Evolutionary conservation across 1,284 basidiomycete species (phyloP).

Genomic region (Apiotrichum gracile): DNA sequence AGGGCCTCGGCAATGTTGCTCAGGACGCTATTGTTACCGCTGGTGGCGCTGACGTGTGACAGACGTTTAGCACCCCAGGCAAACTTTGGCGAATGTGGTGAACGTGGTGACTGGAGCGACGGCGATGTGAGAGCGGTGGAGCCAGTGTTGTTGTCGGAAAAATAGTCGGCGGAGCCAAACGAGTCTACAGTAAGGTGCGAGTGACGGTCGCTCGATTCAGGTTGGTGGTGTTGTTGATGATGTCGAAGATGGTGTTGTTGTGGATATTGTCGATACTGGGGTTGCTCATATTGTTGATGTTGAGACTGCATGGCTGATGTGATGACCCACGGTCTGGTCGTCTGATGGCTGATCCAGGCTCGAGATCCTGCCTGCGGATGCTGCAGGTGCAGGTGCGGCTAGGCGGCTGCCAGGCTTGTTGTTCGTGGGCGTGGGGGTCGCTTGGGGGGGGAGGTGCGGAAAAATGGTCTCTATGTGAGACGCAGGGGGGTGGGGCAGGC

Average conservation of each 20-base stretch:
- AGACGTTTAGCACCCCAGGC: neutral
- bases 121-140: constrained; percentile 2
- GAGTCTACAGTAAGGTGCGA: neutral
- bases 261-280: neutral
- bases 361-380: too few species aligned
- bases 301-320: neutral
- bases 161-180: neutral
- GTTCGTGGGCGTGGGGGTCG: too few species aligned
- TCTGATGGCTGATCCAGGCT: neutral
- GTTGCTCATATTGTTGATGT: neutral
- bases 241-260: neutral
- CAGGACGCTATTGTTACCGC: neutral
- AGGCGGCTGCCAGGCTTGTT: too few species aligned
- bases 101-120: neutral
- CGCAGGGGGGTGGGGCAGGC: too few species aligned
- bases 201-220: neutral
- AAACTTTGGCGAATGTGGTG: neutral
- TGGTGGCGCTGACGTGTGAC: neutral
- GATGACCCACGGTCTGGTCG: neutral
- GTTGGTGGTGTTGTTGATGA: neutral
- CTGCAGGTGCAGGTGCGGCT: too few species aligned
- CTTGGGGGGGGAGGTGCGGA: too few species aligned
- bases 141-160: neutral
- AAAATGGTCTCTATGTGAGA: too few species aligned
- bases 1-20: neutral